A percentile compares a stretch with the other conserved stretches of the same genome.
These are phyloP conservation scores for Rosa hybrid DNA, from an alignment of 331 rosid genomes.

Conservation along the genomic window DNA sequence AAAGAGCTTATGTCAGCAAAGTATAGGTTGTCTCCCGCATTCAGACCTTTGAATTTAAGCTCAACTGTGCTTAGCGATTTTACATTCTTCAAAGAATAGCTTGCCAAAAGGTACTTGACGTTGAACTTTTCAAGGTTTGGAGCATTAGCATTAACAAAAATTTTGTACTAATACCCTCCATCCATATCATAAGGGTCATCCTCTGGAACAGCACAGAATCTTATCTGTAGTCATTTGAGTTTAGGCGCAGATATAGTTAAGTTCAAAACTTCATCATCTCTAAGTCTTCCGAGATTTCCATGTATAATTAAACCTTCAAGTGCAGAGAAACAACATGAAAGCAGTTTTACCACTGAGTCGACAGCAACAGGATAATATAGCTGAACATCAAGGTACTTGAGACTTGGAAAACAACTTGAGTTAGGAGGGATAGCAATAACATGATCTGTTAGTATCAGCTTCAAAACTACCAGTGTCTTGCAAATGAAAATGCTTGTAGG, in stretches of 20 bases:
- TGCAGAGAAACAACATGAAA: background rate
- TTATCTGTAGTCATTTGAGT: background rate
- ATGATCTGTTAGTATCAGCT: background rate
- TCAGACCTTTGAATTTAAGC: background rate
- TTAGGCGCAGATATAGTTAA: background rate
- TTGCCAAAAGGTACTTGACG: background rate
- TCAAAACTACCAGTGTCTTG: background rate
- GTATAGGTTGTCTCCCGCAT: background rate
- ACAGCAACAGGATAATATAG: background rate
- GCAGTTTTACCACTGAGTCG: background rate
- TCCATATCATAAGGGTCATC: background rate
- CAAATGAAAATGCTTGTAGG: constrained; percentile 5
- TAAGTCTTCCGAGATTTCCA: background rate
- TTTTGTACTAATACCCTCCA: background rate
- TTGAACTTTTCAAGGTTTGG: background rate
- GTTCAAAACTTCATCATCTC: background rate
- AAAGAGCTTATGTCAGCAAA: background rate
- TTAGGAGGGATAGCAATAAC: background rate
- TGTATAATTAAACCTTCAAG: background rate
- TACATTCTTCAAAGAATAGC: background rate
- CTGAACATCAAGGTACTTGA: background rate
- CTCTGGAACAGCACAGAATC: background rate
- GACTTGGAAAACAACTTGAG: background rate
- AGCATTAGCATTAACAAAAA: background rate
- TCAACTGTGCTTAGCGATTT: background rate